A percentile compares a stretch with the other conserved stretches of the same genome.
Conservation (phyloP, 2,329 filamentous ascomycete genomes). For the Fusarium oligoseptatum region DNA sequence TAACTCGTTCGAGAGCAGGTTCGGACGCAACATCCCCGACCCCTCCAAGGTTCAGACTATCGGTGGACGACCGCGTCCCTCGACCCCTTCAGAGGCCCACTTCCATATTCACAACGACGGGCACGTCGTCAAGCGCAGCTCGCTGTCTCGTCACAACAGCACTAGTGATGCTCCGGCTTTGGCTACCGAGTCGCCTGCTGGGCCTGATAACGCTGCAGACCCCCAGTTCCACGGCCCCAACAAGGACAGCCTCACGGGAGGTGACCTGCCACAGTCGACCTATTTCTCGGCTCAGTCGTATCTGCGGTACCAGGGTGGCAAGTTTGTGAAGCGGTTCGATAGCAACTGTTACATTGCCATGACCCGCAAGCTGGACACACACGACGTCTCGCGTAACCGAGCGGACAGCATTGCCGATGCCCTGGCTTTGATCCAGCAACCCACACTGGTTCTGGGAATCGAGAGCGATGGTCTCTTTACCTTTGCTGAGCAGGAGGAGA, state of each 20-base stretch:
- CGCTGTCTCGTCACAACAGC: conserved; percentile 63
- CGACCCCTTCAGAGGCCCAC: conserved; percentile 77
- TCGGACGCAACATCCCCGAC: conserved; percentile 93
- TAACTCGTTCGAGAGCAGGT: conserved; percentile 95
- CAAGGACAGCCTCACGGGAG: conserved; percentile 62
- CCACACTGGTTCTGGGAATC: conserved; percentile 91
- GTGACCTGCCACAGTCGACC: conserved; percentile 74
- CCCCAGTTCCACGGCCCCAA: conserved; percentile 80
- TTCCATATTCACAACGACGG: conserved; percentile 88
- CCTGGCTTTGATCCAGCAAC: conserved; percentile 86
- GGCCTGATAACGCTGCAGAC: conserved; percentile 54
- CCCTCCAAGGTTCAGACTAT: conserved; percentile 87
- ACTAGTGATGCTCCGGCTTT: conserved; percentile 46
- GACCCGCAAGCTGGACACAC: conserved; percentile 96
- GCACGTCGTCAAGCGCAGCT: conserved; percentile 72
- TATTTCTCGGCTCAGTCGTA: conserved; percentile 99
- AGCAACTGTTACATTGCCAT: conserved; percentile 99
- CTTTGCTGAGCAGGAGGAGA: conserved; percentile 94
- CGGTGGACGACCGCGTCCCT: conserved; percentile 72
- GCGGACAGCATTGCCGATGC: conserved; percentile 78
- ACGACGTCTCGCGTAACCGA: conserved; percentile 89
- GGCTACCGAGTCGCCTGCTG: conserved; percentile 44
- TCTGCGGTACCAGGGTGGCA: conserved; percentile 93
- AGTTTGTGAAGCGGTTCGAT: conserved; percentile 97
- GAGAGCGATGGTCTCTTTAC: conserved; percentile 97